Evolutionary conservation across 129 eudicot species (phyloP).

Genomic region (Heracleum sosnowskyi): DNA sequence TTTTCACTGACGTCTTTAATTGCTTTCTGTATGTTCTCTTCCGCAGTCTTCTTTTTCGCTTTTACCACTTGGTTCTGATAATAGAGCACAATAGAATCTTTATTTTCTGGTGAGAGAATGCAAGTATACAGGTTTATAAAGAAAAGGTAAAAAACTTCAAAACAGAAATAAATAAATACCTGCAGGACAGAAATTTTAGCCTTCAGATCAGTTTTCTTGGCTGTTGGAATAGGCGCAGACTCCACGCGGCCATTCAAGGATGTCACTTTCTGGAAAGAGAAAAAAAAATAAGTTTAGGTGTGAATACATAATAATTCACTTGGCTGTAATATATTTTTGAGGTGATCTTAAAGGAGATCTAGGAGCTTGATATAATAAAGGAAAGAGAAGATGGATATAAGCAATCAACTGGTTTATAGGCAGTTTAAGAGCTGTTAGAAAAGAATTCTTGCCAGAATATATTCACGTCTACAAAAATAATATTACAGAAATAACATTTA

Average conservation of each 20-base stretch:
- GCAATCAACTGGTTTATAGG: not conserved
- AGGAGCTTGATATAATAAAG: not conserved
- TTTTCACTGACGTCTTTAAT: slow-evolving; percentile 48
- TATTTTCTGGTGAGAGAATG: not conserved
- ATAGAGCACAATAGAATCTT: not conserved
- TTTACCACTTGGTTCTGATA: slow-evolving; percentile 62
- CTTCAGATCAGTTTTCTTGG: slow-evolving; percentile 80
- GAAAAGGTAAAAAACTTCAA: not conserved
- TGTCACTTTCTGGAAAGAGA: slow-evolving; percentile 26
- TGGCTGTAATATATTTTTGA: not conserved
- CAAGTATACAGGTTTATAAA: not conserved
- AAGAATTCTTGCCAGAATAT: no score
- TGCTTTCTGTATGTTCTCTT: slow-evolving; percentile 70
- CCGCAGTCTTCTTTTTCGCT: slow-evolving; percentile 65
- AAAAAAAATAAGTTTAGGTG: not conserved
- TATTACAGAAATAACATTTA: no score
- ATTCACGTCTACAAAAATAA: no score
- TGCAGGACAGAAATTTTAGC: slow-evolving; percentile 50
- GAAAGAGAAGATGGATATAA: not conserved
- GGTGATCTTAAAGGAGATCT: not conserved
- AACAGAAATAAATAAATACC: slow-evolving; percentile 34
- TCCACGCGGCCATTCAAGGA: slow-evolving; percentile 75
- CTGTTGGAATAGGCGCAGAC: slow-evolving; percentile 67
- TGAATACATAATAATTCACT: not conserved
- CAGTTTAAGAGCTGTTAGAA: no score